These are phyloP conservation scores for Vanrija pseudolonga DNA, from an alignment of 1,284 basidiomycete genomes.

Conservation along the genomic window DNA sequence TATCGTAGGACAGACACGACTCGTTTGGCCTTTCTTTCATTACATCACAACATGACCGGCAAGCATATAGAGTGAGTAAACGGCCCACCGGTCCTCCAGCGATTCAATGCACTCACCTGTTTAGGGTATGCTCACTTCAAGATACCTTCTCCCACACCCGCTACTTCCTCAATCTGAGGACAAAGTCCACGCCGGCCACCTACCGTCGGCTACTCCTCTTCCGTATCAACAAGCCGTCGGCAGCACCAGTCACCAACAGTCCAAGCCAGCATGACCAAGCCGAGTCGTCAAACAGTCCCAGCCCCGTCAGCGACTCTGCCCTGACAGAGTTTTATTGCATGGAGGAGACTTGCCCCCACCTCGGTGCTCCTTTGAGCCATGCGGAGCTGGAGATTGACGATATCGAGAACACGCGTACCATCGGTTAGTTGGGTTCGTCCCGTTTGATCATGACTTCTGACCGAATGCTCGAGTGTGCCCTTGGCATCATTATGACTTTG, in stretches of 20 bases:
- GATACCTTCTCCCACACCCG: slow-evolving; percentile 62
- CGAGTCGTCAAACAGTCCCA: neutral
- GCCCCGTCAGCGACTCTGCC: neutral
- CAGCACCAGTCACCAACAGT: slow-evolving; percentile 19
- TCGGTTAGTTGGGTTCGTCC: slow-evolving; percentile 19
- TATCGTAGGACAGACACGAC: neutral
- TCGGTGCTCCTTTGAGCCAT: slow-evolving; percentile 76
- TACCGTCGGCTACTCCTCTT: slow-evolving; percentile 72
- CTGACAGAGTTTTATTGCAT: slow-evolving; percentile 69
- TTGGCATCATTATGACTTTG: slow-evolving; percentile 66
- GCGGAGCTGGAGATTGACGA: slow-evolving; percentile 35
- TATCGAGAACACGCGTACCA: slow-evolving; percentile 34
- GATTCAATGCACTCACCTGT: neutral
- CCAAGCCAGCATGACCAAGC: slow-evolving; percentile 2
- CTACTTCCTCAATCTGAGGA: slow-evolving; percentile 65
- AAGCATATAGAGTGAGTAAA: neutral
- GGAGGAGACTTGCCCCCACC: slow-evolving; percentile 79
- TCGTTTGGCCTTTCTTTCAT: neutral
- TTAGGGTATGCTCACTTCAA: slow-evolving; percentile 55
- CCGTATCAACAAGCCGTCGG: slow-evolving; percentile 53
- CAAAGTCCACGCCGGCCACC: slow-evolving; percentile 54
- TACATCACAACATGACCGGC: slow-evolving; percentile 1
- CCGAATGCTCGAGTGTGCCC: slow-evolving; percentile 65
- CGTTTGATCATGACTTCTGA: neutral
- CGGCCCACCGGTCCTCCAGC: neutral